Percentiles rank a stretch among this genome's conserved stretches.
phyloP scores from a whole-genome alignment of 306 rosid genomes.

The Citrullus mucosospermus region DNA sequence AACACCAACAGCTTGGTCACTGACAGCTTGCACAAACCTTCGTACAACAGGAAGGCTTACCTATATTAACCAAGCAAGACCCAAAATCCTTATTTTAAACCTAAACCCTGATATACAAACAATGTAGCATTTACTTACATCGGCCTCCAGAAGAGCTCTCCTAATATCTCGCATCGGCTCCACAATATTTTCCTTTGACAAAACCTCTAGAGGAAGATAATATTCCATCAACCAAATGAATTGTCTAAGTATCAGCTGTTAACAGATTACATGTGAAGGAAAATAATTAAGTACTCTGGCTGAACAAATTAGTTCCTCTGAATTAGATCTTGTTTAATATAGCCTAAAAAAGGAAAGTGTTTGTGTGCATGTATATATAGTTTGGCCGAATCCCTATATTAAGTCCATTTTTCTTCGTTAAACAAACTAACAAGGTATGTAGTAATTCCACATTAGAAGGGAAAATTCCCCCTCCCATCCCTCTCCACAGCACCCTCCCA shows the following conservation, averaged over 20 bases:
- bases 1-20: conserved; percentile 87
- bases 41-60: conserved; percentile 99
- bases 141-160: conserved; percentile 98
- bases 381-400: background rate
- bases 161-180: conserved; percentile 97
- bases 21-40: conserved; percentile 86
- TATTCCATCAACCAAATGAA: conserved; percentile 1
- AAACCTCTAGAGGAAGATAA: conserved; percentile 51
- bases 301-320: background rate
- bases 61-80: conserved; percentile 37
- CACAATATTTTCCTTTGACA: conserved; percentile 82
- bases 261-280: background rate
- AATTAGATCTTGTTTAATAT: background rate
- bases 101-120: background rate
- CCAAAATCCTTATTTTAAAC: background rate
- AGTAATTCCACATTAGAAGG: background rate
- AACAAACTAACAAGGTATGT: background rate
- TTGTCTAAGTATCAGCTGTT: background rate
- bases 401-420: background rate
- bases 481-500: background rate
- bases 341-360: background rate
- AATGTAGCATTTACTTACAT: conserved; percentile 34
- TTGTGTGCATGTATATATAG: background rate
- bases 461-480: background rate
- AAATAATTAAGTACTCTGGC: background rate